These are phyloP conservation scores for Pseudogymnoascus sp. DNA, from an alignment of 2,329 filamentous ascomycete genomes.

Conservation along the genomic window DNA sequence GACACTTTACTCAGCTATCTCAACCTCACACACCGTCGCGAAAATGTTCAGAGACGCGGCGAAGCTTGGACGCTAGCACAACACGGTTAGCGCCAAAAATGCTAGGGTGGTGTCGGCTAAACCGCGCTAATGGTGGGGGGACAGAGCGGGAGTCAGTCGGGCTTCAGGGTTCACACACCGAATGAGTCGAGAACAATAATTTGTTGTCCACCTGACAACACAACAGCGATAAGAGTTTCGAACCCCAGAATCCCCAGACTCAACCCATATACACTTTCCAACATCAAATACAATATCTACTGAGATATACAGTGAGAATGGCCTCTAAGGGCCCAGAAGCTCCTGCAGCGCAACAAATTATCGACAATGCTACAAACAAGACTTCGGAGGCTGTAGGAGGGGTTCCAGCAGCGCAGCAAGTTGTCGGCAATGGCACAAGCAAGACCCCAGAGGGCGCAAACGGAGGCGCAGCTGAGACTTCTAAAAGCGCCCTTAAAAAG, in stretches of 20 bases:
- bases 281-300: neutral
- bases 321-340: slow-evolving; percentile 5
- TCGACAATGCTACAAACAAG: slow-evolving; percentile 3
- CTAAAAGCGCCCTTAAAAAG: slow-evolving; percentile 59
- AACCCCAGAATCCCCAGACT: neutral
- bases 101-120: slow-evolving; percentile 1
- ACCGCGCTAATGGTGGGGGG: slow-evolving; percentile 11
- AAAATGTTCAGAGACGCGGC: slow-evolving; percentile 17
- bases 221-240: neutral
- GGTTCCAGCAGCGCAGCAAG: slow-evolving; percentile 18
- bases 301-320: slow-evolving; percentile 10
- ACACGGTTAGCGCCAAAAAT: neutral
- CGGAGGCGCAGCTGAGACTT: slow-evolving; percentile 32
- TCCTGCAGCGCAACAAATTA: slow-evolving; percentile 5
- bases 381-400: slow-evolving; percentile 14
- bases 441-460: neutral
- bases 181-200: slow-evolving; percentile 8
- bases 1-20: slow-evolving; percentile 14
- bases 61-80: slow-evolving; percentile 14
- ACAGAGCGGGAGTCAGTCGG: slow-evolving; percentile 4
- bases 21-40: slow-evolving; percentile 13
- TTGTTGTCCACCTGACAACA: neutral
- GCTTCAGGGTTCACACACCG: slow-evolving; percentile 7
- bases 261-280: neutral
- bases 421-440: neutral